A percentile compares a stretch with the other conserved stretches of the same genome.
These are phyloP conservation scores for Xylaria hypoxylon DNA, from an alignment of 2,329 filamentous ascomycete genomes.

Conservation along the genomic window DNA sequence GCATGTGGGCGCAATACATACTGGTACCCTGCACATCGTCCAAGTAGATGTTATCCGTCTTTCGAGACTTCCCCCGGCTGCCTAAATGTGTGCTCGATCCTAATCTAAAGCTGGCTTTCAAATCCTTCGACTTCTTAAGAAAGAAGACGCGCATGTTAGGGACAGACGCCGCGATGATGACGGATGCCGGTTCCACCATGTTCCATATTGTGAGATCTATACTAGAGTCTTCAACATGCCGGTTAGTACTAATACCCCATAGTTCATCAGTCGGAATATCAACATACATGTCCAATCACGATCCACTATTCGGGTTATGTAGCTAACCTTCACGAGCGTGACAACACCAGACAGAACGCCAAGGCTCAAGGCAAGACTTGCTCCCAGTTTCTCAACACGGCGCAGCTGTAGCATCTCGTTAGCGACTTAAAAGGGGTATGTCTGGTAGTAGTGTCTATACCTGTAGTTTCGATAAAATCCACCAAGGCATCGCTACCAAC, in stretches of 20 bases:
- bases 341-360: constrained; percentile 34
- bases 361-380: constrained; percentile 35
- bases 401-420: constrained; percentile 28
- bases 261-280: neutral
- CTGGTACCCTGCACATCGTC: constrained; percentile 28
- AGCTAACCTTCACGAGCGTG: constrained; percentile 30
- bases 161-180: constrained; percentile 36
- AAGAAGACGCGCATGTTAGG: constrained; percentile 37
- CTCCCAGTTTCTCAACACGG: constrained; percentile 35
- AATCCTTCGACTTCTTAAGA: constrained; percentile 15
- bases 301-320: constrained; percentile 25
- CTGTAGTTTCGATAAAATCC: constrained; percentile 31
- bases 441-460: constrained; percentile 1
- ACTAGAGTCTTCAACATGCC: constrained; percentile 20
- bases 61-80: neutral
- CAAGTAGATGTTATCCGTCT: constrained; percentile 19
- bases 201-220: constrained; percentile 32
- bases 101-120: constrained; percentile 23
- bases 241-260: neutral
- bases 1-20: neutral
- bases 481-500: constrained; percentile 33
- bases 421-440: neutral
- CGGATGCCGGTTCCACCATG: constrained; percentile 30
- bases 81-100: constrained; percentile 13
- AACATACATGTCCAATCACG: constrained; percentile 36